Evolutionary conservation across 768 basidiomycete genomes (phyloP).

Genomic region (Clitopilus hobsonii): DNA sequence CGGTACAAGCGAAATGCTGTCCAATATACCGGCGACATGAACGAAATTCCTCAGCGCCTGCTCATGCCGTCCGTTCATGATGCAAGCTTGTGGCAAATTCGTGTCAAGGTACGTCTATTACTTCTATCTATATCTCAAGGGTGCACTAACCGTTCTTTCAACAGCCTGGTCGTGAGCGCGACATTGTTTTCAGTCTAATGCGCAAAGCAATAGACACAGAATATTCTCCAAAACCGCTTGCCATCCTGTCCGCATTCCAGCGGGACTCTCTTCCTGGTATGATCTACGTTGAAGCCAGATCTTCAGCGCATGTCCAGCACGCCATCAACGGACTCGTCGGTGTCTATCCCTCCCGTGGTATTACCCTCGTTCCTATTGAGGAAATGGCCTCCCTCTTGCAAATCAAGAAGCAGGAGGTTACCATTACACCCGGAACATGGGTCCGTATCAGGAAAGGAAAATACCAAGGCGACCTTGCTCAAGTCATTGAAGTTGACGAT

Average conservation of each 20-base stretch:
- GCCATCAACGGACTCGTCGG: conserved; percentile 91
- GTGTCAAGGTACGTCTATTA: conserved; percentile 68
- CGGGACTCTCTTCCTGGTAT: conserved; percentile 93
- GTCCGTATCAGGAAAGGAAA: conserved; percentile 92
- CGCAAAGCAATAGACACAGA: conserved; percentile 87
- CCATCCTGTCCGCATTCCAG: conserved; percentile 92
- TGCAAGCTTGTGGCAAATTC: conserved; percentile 92
- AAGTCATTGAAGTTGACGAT: conserved; percentile 91
- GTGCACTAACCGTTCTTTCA: not conserved
- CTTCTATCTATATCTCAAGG: not conserved
- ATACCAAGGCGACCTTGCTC: conserved; percentile 92
- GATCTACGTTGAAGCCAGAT: conserved; percentile 94
- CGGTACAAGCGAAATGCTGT: conserved; percentile 69
- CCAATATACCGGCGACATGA: conserved; percentile 88
- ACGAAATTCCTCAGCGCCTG: conserved; percentile 86
- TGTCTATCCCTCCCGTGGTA: conserved; percentile 79
- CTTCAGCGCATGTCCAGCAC: conserved; percentile 77
- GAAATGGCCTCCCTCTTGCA: conserved; percentile 97
- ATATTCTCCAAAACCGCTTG: conserved; percentile 69
- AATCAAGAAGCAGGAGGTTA: conserved; percentile 91
- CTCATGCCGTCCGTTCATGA: conserved; percentile 98
- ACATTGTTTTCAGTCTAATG: conserved; percentile 92
- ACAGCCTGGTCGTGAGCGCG: conserved; percentile 88
- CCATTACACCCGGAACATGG: conserved; percentile 86
- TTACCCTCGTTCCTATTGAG: conserved; percentile 86